Evolutionary conservation across 768 basidiomycete species (phyloP), one percentile per base, ranked within the genome.

Genomic region (Obba rivulosa): DNA sequence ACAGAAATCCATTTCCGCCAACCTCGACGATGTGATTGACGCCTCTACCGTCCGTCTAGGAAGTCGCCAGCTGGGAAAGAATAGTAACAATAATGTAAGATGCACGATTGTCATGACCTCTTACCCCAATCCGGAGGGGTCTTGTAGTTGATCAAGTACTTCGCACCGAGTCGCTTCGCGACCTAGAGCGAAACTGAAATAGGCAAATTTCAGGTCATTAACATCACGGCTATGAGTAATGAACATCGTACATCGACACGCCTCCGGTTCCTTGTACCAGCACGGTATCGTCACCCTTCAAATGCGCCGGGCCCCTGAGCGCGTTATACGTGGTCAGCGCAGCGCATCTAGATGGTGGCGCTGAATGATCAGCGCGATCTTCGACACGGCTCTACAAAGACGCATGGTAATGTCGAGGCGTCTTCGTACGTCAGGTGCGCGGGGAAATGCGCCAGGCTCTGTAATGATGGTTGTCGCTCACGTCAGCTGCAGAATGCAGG

Each of bases 291-390:
- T 81, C 82, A 4, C 74, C 76, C 58, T 79, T 78, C 47, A 83
- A 37, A 10, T 76, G 72, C 5, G 65, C 62, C 1, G 69, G 68
- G 0, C 80, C 78, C 49, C 69, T 55, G 45, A 85, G 62, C 4
- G 76, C 75, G 49, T 76, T 80, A 63, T 81, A 85, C 0, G 83
- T 80, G 0, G 81, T 85, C 45, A 85, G 52, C 4, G 72, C 81
- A 4, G 80, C 80, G 48, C 77, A 80, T 31, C 76, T 79, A 40
- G 11, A 31, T n/a, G n/a, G 37, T 18, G 41, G 35, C 22, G n/a
- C 18, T 20, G 4, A 8, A 17, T 17, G 13, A 9, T 21, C 20
- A 24, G 22, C 9, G 41, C 77, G 79, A 41, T 23, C 35, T 11
- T 24, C 10, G 21, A 31, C 8, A 24, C 16, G 23, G 20, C 13